phyloP scores from a whole-genome alignment of 306 rosid genomes.

The Arachis stenosperma region DNA sequence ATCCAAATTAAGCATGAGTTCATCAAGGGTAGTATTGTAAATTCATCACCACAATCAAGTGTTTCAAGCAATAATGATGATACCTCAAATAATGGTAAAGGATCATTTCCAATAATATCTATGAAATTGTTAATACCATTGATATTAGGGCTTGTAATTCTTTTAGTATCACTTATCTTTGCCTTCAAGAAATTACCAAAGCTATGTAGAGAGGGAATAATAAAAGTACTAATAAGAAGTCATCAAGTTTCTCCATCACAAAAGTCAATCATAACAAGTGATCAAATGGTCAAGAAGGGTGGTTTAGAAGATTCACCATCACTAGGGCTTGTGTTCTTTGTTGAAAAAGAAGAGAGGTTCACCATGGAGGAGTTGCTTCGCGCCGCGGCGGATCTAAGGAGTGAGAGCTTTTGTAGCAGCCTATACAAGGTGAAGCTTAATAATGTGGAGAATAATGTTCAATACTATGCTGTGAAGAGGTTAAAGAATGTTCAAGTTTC shows the following conservation, averaged over 20 bases:
- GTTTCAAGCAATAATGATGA: too few species aligned
- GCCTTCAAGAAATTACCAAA: conserved; percentile 38
- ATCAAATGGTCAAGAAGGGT: too few species aligned
- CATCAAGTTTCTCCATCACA: conserved; percentile 40
- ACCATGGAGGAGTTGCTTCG: conserved; percentile 64
- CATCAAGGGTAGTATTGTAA: conserved; percentile 6
- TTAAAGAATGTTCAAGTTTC: conserved; percentile 69
- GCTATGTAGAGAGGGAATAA: conserved; percentile 10
- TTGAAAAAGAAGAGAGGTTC: conserved; percentile 65
- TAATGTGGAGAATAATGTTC: conserved; percentile 43
- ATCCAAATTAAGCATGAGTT: conserved; percentile 22
- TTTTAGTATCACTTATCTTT: conserved; percentile 44
- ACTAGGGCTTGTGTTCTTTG: conserved; percentile 68
- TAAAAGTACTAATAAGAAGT: conserved; percentile 24
- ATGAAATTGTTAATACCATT: conserved; percentile 2
- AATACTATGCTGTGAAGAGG: conserved; percentile 67
- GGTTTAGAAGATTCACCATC: conserved; percentile 12
- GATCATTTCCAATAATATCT: too few species aligned
- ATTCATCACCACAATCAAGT: not conserved
- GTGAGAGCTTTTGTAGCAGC: conserved; percentile 57
- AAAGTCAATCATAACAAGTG: not conserved
- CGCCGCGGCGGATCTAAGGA: conserved; percentile 67
- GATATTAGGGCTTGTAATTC: conserved; percentile 37
- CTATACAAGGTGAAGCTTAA: conserved; percentile 63
- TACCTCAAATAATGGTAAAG: too few species aligned